A percentile compares a stretch with the other conserved stretches of the same genome.
Evolutionary conservation across 345 rosid species (phyloP).

Genomic region (Excoecaria cochinchinensis): DNA sequence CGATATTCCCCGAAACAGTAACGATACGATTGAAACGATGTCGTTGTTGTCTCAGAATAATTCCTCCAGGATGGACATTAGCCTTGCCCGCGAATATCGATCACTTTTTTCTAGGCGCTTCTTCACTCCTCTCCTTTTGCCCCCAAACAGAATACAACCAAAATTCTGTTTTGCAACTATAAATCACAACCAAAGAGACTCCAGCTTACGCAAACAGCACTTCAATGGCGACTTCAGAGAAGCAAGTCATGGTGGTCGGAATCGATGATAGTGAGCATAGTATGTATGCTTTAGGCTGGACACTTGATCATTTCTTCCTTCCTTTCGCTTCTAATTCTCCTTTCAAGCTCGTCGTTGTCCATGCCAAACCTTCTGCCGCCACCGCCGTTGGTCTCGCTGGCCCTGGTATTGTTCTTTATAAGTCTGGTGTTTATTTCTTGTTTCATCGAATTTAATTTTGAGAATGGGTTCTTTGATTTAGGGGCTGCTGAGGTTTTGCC

Average conservation of each 20-base stretch:
- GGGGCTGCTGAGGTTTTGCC: slow-evolving; percentile 78
- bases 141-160: too few relatives aligned
- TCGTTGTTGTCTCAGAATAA: too few relatives aligned
- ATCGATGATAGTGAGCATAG: slow-evolving; percentile 74
- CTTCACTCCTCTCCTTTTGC: too few relatives aligned
- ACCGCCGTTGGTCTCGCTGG: slow-evolving; percentile 68
- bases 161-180: too few relatives aligned
- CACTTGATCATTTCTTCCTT: slow-evolving; percentile 70
- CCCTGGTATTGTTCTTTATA: slow-evolving; percentile 47
- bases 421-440: not conserved
- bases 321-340: slow-evolving; percentile 51
- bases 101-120: too few relatives aligned
- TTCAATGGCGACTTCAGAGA: slow-evolving; percentile 44
- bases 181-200: too few relatives aligned
- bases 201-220: not conserved
- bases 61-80: too few relatives aligned
- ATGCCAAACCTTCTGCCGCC: slow-evolving; percentile 69
- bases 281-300: slow-evolving; percentile 82
- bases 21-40: too few relatives aligned
- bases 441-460: not conserved
- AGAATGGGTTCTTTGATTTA: slow-evolving; percentile 8
- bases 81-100: too few relatives aligned
- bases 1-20: too few relatives aligned
- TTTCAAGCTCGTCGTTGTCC: slow-evolving; percentile 74
- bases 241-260: slow-evolving; percentile 57